Percentiles rank a stretch among this genome's conserved stretches.
Conservation (phyloP, 2,329 filamentous ascomycete genomes). For the Trichoderma hamatum region DNA sequence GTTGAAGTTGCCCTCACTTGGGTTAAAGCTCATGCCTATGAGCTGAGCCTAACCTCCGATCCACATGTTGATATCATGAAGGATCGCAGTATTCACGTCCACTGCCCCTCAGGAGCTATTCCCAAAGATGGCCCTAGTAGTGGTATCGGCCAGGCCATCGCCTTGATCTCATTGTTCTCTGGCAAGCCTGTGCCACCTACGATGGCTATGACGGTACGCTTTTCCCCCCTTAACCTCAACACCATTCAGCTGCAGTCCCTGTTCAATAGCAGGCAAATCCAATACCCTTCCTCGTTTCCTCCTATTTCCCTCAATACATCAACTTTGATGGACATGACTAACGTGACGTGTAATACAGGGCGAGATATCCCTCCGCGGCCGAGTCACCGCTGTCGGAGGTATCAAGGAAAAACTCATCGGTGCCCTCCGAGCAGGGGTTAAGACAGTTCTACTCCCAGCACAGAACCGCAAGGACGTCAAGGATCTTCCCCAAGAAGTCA, state of each 20-base stretch:
- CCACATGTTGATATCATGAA: conserved; percentile 94
- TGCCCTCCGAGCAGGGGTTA: conserved; percentile 87
- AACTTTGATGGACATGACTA: conserved; percentile 31
- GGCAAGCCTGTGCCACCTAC: conserved; percentile 85
- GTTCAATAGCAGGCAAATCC: conserved; percentile 30
- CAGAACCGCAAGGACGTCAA: conserved; percentile 91
- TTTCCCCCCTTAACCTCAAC: background rate
- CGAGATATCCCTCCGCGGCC: conserved; percentile 78
- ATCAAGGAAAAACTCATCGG: conserved; percentile 99
- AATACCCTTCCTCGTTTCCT: no score
- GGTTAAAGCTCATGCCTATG: conserved; percentile 95
- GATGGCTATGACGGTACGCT: conserved; percentile 85
- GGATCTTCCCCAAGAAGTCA: conserved; percentile 89
- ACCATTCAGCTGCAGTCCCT: background rate
- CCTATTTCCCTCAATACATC: background rate
- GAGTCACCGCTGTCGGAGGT: conserved; percentile 90
- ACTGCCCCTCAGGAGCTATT: conserved; percentile 92
- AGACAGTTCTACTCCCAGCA: conserved; percentile 85
- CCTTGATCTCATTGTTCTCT: conserved; percentile 86
- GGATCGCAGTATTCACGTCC: conserved; percentile 89
- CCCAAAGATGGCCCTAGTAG: conserved; percentile 90
- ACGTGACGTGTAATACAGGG: conserved; percentile 49
- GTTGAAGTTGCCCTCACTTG: conserved; percentile 95
- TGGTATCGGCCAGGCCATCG: conserved; percentile 91
- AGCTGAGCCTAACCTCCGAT: conserved; percentile 80